Evolutionary conservation across 1,284 basidiomycete genomes (phyloP).

Genomic region (Boletellus sp.): DNA sequence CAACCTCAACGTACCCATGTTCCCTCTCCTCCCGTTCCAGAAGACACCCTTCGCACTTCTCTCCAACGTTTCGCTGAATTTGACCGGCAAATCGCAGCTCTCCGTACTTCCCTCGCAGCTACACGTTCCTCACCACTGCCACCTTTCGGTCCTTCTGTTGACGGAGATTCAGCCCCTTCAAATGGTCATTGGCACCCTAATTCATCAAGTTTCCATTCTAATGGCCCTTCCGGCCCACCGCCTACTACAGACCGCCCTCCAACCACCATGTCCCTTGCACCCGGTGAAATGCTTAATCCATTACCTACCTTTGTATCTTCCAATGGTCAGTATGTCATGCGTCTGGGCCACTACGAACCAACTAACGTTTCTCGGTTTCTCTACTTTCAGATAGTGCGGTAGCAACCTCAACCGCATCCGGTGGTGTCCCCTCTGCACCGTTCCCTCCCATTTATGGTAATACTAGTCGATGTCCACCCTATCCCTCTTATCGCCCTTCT

Average conservation of each 20-base stretch:
- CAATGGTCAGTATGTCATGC: conserved; percentile 19
- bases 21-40: conserved; percentile 17
- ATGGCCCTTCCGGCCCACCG: conserved; percentile 1
- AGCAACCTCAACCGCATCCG: conserved; percentile 16
- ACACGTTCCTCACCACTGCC: conserved; percentile 37
- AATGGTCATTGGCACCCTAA: conserved; percentile 16
- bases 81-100: conserved; percentile 46
- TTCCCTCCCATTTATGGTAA: conserved; percentile 24
- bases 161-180: conserved; percentile 16
- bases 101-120: conserved; percentile 37
- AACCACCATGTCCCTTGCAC: conserved; percentile 14
- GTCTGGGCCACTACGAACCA: conserved; percentile 1
- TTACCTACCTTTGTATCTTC: conserved; percentile 17
- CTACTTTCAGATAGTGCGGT: conserved; percentile 11
- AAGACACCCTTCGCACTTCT: conserved; percentile 43
- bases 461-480: conserved; percentile 17
- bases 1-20: conserved; percentile 16
- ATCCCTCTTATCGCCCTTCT: conserved; percentile 24
- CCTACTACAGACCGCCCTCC: conserved; percentile 6
- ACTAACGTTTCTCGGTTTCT: conserved; percentile 8
- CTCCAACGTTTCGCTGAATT: conserved; percentile 53
- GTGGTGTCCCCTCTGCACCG: conserved; percentile 16
- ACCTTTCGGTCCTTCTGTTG: conserved; percentile 24
- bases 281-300: conserved; percentile 12
- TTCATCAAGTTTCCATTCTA: conserved; percentile 21